Conservation (phyloP, 495 filamentous ascomycete species). For the Podospora anserina region DNA sequence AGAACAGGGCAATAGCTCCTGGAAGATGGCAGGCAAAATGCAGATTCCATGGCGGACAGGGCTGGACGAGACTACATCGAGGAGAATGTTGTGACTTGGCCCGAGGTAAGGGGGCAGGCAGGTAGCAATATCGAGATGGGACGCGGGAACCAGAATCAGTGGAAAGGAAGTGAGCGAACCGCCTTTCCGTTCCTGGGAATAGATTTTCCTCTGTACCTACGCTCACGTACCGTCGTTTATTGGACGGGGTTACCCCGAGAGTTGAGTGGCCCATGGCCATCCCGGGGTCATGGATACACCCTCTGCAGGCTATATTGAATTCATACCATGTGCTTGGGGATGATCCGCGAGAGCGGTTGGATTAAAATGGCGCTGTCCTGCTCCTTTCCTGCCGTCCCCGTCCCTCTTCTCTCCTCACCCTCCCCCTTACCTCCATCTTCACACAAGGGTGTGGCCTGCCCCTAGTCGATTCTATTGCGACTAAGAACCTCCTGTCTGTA, state of each 20-base stretch:
- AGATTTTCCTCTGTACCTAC: neutral
- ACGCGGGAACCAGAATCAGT: neutral
- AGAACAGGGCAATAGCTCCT: neutral
- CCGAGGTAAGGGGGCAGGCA: neutral
- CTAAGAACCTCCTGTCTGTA: neutral
- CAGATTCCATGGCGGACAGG: neutral
- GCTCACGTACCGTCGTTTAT: neutral
- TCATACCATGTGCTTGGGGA: neutral
- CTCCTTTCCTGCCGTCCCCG: neutral
- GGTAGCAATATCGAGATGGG: neutral
- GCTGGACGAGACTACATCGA: neutral
- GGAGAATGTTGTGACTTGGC: neutral
- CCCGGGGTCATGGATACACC: slow-evolving; percentile 12
- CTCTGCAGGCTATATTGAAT: slow-evolving; percentile 6
- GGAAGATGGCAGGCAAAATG: slow-evolving; percentile 4
- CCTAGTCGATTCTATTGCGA: neutral
- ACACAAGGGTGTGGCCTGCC: neutral
- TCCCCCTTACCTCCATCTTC: neutral
- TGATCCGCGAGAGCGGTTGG: slow-evolving; percentile 8
- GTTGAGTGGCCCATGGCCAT: slow-evolving; percentile 2
- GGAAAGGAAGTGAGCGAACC: neutral
- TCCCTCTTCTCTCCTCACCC: neutral
- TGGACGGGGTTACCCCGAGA: neutral
- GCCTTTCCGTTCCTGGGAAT: slow-evolving; percentile 8
- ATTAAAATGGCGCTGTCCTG: slow-evolving; percentile 8